Conservation (phyloP, 495 filamentous ascomycete species). For the Barbatosphaeria neglecta region DNA sequence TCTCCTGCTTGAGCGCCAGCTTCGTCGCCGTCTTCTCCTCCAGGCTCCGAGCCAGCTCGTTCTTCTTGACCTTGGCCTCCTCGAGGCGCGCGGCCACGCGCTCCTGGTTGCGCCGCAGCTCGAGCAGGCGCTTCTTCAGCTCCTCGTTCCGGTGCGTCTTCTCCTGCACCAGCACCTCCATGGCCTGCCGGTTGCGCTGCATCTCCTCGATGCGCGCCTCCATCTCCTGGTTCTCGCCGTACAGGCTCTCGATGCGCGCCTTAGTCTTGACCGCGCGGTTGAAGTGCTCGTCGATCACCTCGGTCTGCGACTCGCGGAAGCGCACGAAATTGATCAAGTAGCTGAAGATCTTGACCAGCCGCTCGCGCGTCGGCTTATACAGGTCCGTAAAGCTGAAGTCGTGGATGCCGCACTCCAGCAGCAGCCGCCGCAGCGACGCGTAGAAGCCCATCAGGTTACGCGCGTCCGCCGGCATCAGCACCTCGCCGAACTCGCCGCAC, state of each 20-base stretch:
- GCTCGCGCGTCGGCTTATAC: constrained; percentile 74
- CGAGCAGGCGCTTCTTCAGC: constrained; percentile 64
- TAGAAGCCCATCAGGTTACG: constrained; percentile 92
- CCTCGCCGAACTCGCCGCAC: constrained; percentile 64
- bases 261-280: constrained; percentile 80
- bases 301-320: constrained; percentile 82
- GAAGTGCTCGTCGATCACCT: constrained; percentile 80
- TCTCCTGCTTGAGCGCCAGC: constrained; percentile 55
- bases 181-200: constrained; percentile 58
- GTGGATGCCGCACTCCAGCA: constrained; percentile 78
- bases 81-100: constrained; percentile 68
- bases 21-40: constrained; percentile 68
- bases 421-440: constrained; percentile 58
- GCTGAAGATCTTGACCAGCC: constrained; percentile 82
- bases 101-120: constrained; percentile 66
- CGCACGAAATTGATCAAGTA: constrained; percentile 98
- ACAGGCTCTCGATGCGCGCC: constrained; percentile 73
- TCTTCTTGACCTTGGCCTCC: constrained; percentile 60
- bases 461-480: constrained; percentile 74
- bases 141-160: constrained; percentile 77
- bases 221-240: constrained; percentile 74
- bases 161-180: constrained; percentile 66
- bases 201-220: constrained; percentile 72
- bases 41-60: constrained; percentile 53
- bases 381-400: constrained; percentile 91